phyloP scores from a whole-genome alignment of 2,329 filamentous ascomycete species.

The Ceratocystis lukuohia region DNA sequence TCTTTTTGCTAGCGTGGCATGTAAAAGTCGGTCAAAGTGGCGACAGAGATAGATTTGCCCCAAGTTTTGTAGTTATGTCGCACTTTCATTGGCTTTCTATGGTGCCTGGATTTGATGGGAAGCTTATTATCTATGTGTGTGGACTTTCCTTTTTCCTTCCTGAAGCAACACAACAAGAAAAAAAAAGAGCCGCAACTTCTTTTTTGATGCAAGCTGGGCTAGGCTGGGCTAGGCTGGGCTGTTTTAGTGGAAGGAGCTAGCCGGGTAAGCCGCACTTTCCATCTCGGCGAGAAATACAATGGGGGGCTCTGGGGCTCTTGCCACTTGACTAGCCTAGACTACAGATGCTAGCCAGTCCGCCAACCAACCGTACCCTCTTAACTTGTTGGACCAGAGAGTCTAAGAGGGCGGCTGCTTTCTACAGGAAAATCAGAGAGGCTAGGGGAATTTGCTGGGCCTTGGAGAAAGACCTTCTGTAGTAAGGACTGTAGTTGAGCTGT shows the following conservation, averaged over 20 bases:
- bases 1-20: background rate
- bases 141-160: background rate
- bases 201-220: background rate
- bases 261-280: background rate
- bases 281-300: too few species aligned
- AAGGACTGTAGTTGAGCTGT: background rate
- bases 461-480: background rate
- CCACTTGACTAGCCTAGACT: too few species aligned
- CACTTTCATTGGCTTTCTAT: background rate
- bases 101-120: background rate
- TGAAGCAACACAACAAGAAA: background rate
- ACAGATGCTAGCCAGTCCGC: too few species aligned
- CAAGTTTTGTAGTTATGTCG: background rate
- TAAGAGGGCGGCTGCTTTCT: too few species aligned
- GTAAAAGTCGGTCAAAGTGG: background rate
- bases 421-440: too few species aligned
- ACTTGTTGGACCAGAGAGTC: too few species aligned
- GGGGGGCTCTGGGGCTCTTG: too few species aligned
- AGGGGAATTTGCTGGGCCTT: too few species aligned
- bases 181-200: background rate
- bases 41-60: background rate
- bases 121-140: background rate
- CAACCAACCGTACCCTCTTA: too few species aligned
- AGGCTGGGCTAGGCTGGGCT: background rate
- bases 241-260: background rate